Evolutionary conservation across 2,329 filamentous ascomycete genomes (phyloP).

Genomic region (Aspergillus phoenicis): DNA sequence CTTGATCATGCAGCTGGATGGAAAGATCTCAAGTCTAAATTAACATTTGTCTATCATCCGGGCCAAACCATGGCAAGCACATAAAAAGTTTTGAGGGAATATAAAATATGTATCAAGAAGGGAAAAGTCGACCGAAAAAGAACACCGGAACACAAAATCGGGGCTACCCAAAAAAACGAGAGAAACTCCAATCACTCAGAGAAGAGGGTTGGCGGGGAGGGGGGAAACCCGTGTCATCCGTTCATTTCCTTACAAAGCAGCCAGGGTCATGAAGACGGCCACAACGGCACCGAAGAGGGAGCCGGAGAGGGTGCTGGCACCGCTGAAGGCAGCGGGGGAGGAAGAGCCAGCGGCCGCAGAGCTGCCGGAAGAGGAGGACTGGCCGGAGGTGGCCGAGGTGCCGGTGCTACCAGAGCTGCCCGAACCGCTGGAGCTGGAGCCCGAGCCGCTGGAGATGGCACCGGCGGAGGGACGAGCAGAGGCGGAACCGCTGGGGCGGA

Average conservation of each 20-base stretch:
- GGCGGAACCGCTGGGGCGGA: background rate
- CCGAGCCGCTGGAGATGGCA: background rate
- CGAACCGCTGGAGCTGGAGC: constrained; percentile 9
- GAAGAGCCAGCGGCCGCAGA: constrained; percentile 10
- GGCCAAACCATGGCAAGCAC: background rate
- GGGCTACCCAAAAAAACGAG: background rate
- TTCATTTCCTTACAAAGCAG: constrained; percentile 10
- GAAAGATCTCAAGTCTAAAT: background rate
- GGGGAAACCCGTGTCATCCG: too few species aligned
- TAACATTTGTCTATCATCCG: constrained; percentile 5
- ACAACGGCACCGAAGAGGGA: constrained; percentile 20
- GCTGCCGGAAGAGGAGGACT: constrained; percentile 12
- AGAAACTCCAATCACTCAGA: too few species aligned
- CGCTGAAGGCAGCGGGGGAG: constrained; percentile 8
- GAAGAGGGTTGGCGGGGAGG: too few species aligned
- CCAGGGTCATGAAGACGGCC: constrained; percentile 14
- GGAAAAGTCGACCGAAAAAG: background rate
- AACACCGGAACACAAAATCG: background rate
- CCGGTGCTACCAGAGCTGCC: constrained; percentile 18
- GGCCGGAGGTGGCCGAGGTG: constrained; percentile 11
- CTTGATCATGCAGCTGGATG: background rate
- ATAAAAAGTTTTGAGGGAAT: background rate
- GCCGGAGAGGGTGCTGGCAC: constrained; percentile 19
- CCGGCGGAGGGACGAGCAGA: constrained; percentile 7
- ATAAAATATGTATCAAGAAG: constrained; percentile 4